Evolutionary conservation across 2,329 filamentous ascomycete species (phyloP).

Genomic region (Talaromyces islandicus): DNA sequence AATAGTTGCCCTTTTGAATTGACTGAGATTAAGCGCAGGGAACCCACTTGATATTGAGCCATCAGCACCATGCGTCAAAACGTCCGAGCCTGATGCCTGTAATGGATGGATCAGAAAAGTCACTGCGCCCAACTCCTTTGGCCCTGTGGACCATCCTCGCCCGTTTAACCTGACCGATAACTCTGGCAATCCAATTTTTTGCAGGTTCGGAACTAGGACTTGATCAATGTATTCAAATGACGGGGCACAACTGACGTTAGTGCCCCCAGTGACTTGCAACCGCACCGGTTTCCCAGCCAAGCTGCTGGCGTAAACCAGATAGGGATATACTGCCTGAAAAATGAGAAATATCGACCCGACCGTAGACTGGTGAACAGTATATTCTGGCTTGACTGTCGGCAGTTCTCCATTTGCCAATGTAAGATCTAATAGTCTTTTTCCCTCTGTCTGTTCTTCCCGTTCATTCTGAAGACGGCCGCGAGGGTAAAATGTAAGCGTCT

Average conservation of each 20-base stretch:
- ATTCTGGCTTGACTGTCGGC: conserved; percentile 23
- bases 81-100: background rate
- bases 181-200: conserved; percentile 44
- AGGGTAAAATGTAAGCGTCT: conserved; percentile 28
- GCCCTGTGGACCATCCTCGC: conserved; percentile 51
- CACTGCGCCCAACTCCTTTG: conserved; percentile 42
- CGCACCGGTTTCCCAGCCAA: conserved; percentile 16
- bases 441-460: background rate
- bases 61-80: background rate
- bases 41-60: conserved; percentile 15
- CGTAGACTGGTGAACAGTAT: conserved; percentile 39
- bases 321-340: conserved; percentile 56
- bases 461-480: conserved; percentile 5
- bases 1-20: conserved; percentile 23
- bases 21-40: conserved; percentile 26
- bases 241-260: conserved; percentile 51
- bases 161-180: conserved; percentile 39
- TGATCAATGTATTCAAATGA: conserved; percentile 52
- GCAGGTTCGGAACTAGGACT: conserved; percentile 51
- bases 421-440: background rate
- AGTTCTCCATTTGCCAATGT: conserved; percentile 7
- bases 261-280: conserved; percentile 51
- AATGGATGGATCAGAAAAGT: conserved; percentile 45
- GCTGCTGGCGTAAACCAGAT: conserved; percentile 43
- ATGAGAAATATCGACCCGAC: conserved; percentile 52